phyloP scores from a whole-genome alignment of 2,329 filamentous ascomycete species.

The Aspergillus costaricaensis region DNA sequence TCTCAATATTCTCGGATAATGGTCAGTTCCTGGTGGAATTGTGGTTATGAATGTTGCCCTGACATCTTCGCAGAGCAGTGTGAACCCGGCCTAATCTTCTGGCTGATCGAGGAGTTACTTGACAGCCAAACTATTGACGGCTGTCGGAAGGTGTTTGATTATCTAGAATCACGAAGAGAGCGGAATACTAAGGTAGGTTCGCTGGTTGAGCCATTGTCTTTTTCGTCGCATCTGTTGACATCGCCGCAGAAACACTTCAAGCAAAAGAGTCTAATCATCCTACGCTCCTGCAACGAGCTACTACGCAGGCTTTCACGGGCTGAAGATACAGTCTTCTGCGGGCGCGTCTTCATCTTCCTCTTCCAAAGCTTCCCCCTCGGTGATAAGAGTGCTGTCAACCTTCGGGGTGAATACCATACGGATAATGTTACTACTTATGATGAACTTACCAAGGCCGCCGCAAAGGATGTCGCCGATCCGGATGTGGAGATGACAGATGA shows the following conservation, averaged over 20 bases:
- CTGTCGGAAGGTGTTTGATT: conserved; percentile 90
- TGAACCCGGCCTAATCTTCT: conserved; percentile 80
- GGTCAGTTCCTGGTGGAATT: conserved; percentile 55
- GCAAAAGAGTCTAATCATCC: conserved; percentile 82
- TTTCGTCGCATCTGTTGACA: conserved; percentile 23
- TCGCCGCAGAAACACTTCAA: conserved; percentile 64
- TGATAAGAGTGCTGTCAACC: conserved; percentile 95
- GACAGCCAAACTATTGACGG: conserved; percentile 94
- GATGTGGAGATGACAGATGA: conserved; percentile 62
- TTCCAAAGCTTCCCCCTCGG: conserved; percentile 97
- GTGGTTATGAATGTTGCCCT: conserved; percentile 15
- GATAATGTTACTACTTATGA: conserved; percentile 92
- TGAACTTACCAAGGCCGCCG: conserved; percentile 46
- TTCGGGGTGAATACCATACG: conserved; percentile 91
- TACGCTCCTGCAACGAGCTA: conserved; percentile 94
- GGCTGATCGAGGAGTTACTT: conserved; percentile 89
- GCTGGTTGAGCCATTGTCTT: not conserved
- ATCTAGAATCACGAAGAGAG: conserved; percentile 88
- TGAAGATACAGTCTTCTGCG: conserved; percentile 96
- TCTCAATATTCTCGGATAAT: conserved; percentile 84
- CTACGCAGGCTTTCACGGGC: conserved; percentile 91
- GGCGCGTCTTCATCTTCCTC: conserved; percentile 95
- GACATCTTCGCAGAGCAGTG: conserved; percentile 51
- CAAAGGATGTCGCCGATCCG: conserved; percentile 57
- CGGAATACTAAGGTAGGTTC: conserved; percentile 69